Evolutionary conservation across 495 filamentous ascomycete genomes (phyloP), one percentile per base, ranked within the genome.

Genomic region (Trichodelitschia bisporula): DNA sequence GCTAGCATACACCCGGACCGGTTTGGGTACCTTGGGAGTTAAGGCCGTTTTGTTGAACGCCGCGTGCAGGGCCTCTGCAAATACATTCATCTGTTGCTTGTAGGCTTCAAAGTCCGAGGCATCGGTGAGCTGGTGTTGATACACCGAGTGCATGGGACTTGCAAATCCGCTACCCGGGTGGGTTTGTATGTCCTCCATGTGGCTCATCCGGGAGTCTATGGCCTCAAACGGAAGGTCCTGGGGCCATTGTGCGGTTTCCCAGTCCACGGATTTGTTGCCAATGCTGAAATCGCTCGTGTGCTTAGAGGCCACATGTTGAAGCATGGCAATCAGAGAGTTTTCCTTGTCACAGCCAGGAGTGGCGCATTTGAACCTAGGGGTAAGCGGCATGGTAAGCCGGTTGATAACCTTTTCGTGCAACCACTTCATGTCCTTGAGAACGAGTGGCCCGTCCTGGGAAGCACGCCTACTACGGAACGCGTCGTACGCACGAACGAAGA

Each of bases 351-450:
- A 78, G 14, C 55, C 61, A 42, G 33, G 41, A 4, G 38, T 42
- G 18, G 65, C 69, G 46, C 77, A 84, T 35, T 24, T 24, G 21
- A 24, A 6, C 21, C n/a, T 24, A n/a, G 21, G n/a, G 21, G 21
- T 24, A 16, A 58, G 59, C 11, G 48, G 36, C 33, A 74, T 68
- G 0, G 70, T 75, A 17, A 60, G 40, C 4, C 66, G 65, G 38
- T 66, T 72, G 40, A 84, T 57, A 45, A 77, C 78, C 34, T 57
- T 67, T 36, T 80, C 74, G 37, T 70, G 79, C 18, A 82, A 53
- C 66, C 68, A 83, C 46, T 75, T 82, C 75, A 84, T 79, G 43
- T 78, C 78, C 41, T 82, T 76, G 35, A 84, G 54, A 1, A 70
- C 71, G 27, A 80, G 46, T 39, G 59, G 67, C 37, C 56, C 53